These are phyloP conservation scores for Tuber magnatum DNA, from an alignment of 495 filamentous ascomycete genomes.

Conservation along the genomic window DNA sequence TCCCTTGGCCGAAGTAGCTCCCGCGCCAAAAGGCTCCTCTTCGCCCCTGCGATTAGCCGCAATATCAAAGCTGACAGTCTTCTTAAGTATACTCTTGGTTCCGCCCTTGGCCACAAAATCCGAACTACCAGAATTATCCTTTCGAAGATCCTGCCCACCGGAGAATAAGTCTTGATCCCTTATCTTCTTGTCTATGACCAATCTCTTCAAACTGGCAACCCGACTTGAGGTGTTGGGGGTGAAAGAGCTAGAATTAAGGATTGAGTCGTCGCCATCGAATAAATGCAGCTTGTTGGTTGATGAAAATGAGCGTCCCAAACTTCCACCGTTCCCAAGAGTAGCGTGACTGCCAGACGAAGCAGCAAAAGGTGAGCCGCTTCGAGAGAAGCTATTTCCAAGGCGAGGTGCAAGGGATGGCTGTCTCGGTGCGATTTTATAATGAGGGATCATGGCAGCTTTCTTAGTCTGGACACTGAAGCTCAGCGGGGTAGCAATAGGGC, in stretches of 20 bases:
- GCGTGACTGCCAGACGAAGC: constrained; percentile 27
- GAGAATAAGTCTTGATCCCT: constrained; percentile 44
- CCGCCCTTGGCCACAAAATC: constrained; percentile 20
- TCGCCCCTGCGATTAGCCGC: constrained; percentile 46
- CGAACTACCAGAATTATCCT: constrained; percentile 43
- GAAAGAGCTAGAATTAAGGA: constrained; percentile 79
- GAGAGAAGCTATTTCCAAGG: constrained; percentile 52
- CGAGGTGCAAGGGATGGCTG: constrained; percentile 70
- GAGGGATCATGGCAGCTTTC: constrained; percentile 63
- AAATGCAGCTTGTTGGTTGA: constrained; percentile 62
- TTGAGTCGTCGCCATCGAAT: constrained; percentile 65
- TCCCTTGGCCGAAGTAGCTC: constrained; percentile 45
- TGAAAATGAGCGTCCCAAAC: constrained; percentile 42
- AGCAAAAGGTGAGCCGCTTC: constrained; percentile 36
- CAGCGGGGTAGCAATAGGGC: constrained; percentile 50
- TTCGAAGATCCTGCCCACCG: constrained; percentile 57
- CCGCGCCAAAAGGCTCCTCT: constrained; percentile 43
- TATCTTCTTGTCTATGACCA: constrained; percentile 81
- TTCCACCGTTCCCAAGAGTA: constrained; percentile 25
- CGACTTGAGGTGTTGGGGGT: constrained; percentile 58
- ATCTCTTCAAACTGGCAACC: constrained; percentile 68
- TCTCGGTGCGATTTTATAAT: constrained; percentile 79
- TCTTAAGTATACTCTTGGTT: constrained; percentile 60
- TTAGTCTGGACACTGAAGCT: constrained; percentile 65
- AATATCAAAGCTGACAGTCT: constrained; percentile 85